Conservation (phyloP, 2,329 filamentous ascomycete genomes). For the Xylaria multiplex region DNA sequence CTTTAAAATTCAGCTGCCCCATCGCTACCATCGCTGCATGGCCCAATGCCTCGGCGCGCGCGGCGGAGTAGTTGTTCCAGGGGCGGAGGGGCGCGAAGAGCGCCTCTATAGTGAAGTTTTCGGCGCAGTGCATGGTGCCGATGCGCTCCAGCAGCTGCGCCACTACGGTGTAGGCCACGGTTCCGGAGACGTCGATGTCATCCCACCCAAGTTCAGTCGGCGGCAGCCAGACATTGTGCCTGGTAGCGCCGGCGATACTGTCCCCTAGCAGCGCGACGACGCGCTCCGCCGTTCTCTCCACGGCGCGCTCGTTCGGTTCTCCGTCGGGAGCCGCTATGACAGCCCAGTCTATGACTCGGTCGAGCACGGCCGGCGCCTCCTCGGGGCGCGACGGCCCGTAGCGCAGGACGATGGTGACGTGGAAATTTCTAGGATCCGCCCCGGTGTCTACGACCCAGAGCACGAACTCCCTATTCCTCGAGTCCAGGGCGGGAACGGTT, state of each 20-base stretch:
- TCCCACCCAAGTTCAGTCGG: background rate
- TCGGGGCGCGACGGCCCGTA: background rate
- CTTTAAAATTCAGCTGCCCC: constrained; percentile 16
- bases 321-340: background rate
- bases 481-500: background rate
- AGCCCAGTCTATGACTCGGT: constrained; percentile 18
- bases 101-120: background rate
- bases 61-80: constrained; percentile 22
- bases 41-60: constrained; percentile 29
- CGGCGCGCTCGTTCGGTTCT: too few species aligned
- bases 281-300: constrained; percentile 1
- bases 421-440: background rate
- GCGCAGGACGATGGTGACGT: constrained; percentile 23
- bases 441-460: constrained; percentile 27
- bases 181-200: background rate
- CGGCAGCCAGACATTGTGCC: constrained; percentile 5
- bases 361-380: background rate
- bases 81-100: constrained; percentile 20
- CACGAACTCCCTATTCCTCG: constrained; percentile 18
- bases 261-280: background rate
- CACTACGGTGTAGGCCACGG: constrained; percentile 10
- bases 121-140: background rate
- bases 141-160: constrained; percentile 27
- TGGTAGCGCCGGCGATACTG: background rate
- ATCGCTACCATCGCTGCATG: constrained; percentile 14